These are phyloP conservation scores for Posidonia oceanica DNA, from an alignment of 116 monocot species.

Conservation along the genomic window DNA sequence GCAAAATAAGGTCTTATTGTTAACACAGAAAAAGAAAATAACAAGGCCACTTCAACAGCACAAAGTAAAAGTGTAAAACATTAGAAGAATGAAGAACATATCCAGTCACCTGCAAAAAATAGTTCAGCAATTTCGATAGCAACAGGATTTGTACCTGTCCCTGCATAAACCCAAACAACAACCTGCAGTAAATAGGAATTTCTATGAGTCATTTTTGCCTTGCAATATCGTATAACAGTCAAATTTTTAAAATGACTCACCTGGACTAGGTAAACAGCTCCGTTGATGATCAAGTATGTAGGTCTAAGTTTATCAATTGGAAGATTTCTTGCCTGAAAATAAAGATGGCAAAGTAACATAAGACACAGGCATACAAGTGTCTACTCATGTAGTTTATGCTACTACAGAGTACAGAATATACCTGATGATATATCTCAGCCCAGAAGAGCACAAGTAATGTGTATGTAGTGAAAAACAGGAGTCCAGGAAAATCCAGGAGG, in stretches of 20 bases:
- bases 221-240: not conserved
- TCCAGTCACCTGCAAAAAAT: constrained; percentile 47
- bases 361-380: not conserved
- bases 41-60: not conserved
- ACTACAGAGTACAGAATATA: not conserved
- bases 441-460: constrained; percentile 70
- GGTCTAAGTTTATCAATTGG: constrained; percentile 45
- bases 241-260: constrained; percentile 16
- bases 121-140: constrained; percentile 40
- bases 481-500: constrained; percentile 66
- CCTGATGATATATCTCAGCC: constrained; percentile 89
- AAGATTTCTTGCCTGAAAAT: constrained; percentile 51
- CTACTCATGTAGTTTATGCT: not conserved
- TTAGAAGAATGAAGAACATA: not conserved
- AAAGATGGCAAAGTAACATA: not conserved
- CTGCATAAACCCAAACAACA: constrained; percentile 45
- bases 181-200: constrained; percentile 15
- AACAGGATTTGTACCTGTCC: constrained; percentile 23
- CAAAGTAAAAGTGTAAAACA: not conserved
- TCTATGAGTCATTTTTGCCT: not conserved
- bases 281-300: constrained; percentile 44
- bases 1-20: constrained; percentile 13
- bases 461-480: constrained; percentile 81
- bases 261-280: constrained; percentile 45
- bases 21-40: not conserved